Evolutionary conservation across 257 asterid species (phyloP).

Genomic region (Anisodus tanguticus): DNA sequence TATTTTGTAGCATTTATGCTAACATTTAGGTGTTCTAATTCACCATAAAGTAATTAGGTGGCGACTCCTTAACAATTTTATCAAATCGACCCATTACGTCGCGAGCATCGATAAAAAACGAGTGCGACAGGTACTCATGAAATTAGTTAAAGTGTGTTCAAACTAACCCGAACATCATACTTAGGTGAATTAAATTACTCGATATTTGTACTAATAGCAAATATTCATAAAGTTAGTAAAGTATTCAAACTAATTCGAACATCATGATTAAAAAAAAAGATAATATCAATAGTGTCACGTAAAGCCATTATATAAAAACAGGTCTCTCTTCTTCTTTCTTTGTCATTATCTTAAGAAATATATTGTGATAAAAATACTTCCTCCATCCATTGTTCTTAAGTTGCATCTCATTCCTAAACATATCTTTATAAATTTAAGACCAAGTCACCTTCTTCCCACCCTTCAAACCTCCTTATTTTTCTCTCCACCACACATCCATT

Average conservation of each 20-base stretch:
- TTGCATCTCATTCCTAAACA: background rate
- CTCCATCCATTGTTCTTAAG: background rate
- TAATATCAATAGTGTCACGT: background rate
- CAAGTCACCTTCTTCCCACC: background rate
- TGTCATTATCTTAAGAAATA: background rate
- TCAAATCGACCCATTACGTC: too few species aligned
- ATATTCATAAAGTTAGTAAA: background rate
- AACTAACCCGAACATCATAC: background rate
- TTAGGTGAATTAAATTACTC: too few species aligned
- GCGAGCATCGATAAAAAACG: rapidly evolving
- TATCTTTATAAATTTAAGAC: background rate
- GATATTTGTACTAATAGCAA: too few species aligned
- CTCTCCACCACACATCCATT: background rate
- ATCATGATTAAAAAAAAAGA: too few species aligned
- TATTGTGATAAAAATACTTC: background rate
- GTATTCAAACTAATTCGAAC: background rate
- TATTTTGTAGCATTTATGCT: too few species aligned
- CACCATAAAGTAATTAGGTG: too few species aligned
- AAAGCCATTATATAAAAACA: background rate
- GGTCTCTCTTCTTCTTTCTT: background rate
- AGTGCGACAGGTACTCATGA: too few species aligned
- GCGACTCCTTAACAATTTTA: background rate
- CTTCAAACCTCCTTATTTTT: background rate
- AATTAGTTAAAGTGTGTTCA: background rate
- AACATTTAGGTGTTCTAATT: too few species aligned